Base-by-base conservation (phyloP, 2,329 filamentous ascomycete genomes). In the Tympanopsis confertula region DNA sequence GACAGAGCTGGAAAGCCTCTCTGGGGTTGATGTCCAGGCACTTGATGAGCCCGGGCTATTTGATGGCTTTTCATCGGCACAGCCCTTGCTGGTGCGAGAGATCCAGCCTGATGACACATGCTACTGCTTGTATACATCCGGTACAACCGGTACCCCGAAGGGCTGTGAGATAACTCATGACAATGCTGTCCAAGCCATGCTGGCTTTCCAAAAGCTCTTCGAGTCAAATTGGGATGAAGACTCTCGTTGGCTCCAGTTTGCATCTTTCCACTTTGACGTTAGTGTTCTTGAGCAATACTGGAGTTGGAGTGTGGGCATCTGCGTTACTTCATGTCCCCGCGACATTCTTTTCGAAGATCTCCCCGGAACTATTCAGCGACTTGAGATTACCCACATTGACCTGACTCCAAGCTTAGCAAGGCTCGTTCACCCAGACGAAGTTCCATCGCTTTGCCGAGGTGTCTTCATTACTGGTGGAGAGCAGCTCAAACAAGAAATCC, bases 401-500 rank as follows among this genome's bases (percentile, higher is more conserved):
- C 65, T 95, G 3, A 95, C 88, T 0, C 89, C 88, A 0, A 94
- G 86, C 53, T 64, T 95, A 13, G 88, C 88, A 2, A 72, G 83
- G 4, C 64, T 94, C 7, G 60, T 91, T 1, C 78, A 81, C 41
- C 89, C 88, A 0, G 69, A 84, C 20, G 82, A 93, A 32, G 84
- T 89, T 0, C 87, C 88, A 2, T 81, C 71, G 19, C 63, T 95
- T 1, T 86, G 82, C 45, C 71, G 71, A 35, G 87, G 89, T 3
- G 83, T 94, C 0, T 95, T 95, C 53, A 94, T 95, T 45, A 94
- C 88, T 0, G 88, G 89, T 5, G 88, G 88, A 2, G 88, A 95
- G 54, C 78, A 84, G 37, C 63, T 95, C 14, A 88, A 86, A 47
- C 85, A 91, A 50, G 88, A 94, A 44, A 93, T 94, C 35, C 65